A percentile compares a stretch with the other conserved stretches of the same genome.
Evolutionary conservation across 2,329 filamentous ascomycete genomes (phyloP).

Genomic region (Chaetomium strumarium): DNA sequence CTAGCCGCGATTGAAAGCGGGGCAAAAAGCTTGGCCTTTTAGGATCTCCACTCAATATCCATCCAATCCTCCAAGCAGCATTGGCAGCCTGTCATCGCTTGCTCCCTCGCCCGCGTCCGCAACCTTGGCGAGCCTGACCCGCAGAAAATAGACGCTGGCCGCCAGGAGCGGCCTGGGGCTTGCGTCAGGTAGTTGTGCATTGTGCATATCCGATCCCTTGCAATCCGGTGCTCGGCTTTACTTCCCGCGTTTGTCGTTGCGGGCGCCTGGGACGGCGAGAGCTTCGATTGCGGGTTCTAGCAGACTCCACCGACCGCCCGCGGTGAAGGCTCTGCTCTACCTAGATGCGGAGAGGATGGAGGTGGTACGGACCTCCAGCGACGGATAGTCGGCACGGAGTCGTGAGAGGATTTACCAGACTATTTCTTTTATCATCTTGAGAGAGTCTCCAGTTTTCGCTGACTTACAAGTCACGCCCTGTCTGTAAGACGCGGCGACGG

Average conservation of each 20-base stretch:
- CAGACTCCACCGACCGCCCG: too few relatives aligned
- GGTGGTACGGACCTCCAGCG: too few relatives aligned
- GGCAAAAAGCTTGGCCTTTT: slow-evolving; percentile 6
- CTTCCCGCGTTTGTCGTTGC: not conserved
- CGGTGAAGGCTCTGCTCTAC: too few relatives aligned
- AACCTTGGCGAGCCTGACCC: not conserved
- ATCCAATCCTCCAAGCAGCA: not conserved
- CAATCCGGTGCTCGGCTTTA: not conserved
- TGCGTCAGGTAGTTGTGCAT: not conserved
- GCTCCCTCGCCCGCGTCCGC: slow-evolving; percentile 3
- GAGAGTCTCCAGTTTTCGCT: too few relatives aligned
- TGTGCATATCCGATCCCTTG: not conserved
- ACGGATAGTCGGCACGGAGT: not conserved
- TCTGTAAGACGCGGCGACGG: not conserved
- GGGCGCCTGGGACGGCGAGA: slow-evolving; percentile 9
- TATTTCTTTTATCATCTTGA: not conserved
- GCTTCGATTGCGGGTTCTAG: not conserved
- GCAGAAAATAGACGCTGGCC: slow-evolving; percentile 18
- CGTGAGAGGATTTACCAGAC: not conserved
- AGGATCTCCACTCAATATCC: not conserved
- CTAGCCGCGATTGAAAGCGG: slow-evolving; percentile 1
- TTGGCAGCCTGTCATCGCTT: not conserved
- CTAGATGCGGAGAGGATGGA: too few relatives aligned
- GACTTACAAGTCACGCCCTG: too few relatives aligned
- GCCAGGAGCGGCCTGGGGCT: slow-evolving; percentile 14